phyloP scores from a whole-genome alignment of 140 eudicot genomes.

The Senecio squalidus region DNA sequence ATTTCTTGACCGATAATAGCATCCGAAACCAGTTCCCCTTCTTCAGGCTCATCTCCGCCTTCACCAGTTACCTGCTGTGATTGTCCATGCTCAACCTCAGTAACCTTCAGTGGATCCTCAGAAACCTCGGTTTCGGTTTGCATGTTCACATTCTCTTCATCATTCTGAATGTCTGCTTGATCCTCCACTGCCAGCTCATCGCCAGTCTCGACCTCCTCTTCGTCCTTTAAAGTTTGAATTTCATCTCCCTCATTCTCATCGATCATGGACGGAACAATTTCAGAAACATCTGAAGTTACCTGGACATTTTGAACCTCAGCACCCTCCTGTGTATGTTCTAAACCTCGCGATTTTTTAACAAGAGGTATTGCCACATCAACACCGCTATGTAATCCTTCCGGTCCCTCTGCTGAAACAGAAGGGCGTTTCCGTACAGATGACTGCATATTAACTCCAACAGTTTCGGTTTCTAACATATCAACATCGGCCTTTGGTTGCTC shows the following conservation, averaged over 20 bases:
- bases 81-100: constrained; percentile 45
- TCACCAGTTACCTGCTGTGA: constrained; percentile 37
- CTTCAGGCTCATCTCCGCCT: constrained; percentile 66
- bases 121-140: constrained; percentile 33
- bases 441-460: constrained; percentile 25
- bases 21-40: constrained; percentile 64
- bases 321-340: constrained; percentile 45
- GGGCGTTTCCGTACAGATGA: constrained; percentile 62
- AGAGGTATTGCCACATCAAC: constrained; percentile 41
- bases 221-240: constrained; percentile 38
- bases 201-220: constrained; percentile 37
- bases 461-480: constrained; percentile 63
- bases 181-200: constrained; percentile 40
- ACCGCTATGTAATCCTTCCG: constrained; percentile 35
- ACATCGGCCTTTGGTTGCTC: constrained; percentile 63
- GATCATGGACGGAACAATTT: constrained; percentile 15
- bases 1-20: constrained; percentile 31
- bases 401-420: constrained; percentile 47
- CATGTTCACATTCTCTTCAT: constrained; percentile 43
- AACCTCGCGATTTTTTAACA: constrained; percentile 54
- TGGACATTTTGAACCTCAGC: constrained; percentile 31
- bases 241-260: constrained; percentile 49
- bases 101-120: constrained; percentile 36
- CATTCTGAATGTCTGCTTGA: constrained; percentile 31
- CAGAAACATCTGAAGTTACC: constrained; percentile 27